Conservation (phyloP, 257 asterid genomes). For the Nicotiana knightiana region DNA sequence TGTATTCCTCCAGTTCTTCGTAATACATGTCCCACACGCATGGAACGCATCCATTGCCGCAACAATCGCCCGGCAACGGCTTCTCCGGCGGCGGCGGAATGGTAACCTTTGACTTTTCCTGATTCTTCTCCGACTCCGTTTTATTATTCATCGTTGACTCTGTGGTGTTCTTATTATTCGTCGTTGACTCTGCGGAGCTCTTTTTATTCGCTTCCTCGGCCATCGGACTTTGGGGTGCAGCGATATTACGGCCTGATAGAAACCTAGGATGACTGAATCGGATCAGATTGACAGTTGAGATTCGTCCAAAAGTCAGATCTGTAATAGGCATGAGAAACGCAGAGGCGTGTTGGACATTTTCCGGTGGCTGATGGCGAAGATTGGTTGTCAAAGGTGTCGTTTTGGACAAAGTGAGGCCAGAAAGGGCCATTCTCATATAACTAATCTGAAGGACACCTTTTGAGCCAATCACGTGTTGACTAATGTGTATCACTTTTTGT, state of each 20-base stretch:
- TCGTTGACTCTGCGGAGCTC: constrained; percentile 6
- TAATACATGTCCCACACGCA: constrained; percentile 77
- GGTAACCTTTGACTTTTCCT: constrained; percentile 27
- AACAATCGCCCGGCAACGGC: constrained; percentile 77
- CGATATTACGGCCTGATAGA: constrained; percentile 3
- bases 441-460: not conserved
- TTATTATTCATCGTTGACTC: constrained; percentile 7
- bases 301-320: constrained; percentile 30
- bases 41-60: constrained; percentile 76
- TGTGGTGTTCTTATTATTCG: constrained; percentile 12
- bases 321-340: constrained; percentile 26
- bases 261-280: constrained; percentile 18
- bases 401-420: not conserved
- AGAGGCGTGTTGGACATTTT: constrained; percentile 17
- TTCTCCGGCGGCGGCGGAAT: constrained; percentile 72
- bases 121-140: constrained; percentile 22
- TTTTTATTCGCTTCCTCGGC: constrained; percentile 31
- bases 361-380: not conserved
- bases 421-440: not conserved
- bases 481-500: no score
- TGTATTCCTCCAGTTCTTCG: constrained; percentile 72
- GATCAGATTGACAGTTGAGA: constrained; percentile 10
- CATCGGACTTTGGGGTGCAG: constrained; percentile 25
- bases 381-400: not conserved
- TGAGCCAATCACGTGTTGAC: not conserved